Base-by-base conservation (phyloP, 2,329 filamentous ascomycete genomes). In the Stagonosporopsis cucurbitacearum region DNA sequence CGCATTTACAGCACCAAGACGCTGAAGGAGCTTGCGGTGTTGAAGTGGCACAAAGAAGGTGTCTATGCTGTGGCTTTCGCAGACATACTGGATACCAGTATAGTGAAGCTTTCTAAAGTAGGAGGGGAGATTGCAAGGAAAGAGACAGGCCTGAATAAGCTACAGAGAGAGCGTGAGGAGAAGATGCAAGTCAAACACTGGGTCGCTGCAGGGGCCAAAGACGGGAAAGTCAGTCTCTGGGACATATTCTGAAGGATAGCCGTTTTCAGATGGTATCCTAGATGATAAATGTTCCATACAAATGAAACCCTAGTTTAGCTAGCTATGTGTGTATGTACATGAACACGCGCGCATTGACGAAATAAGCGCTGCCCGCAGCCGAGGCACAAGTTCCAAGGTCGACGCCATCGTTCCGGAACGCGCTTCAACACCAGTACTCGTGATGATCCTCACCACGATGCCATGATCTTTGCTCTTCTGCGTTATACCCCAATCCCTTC, bases 191-290 rank as follows among this genome's bases (percentile, higher is more conserved):
- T 80, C 46, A 89, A 88, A 22, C 94, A 98, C 75, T 98, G 94
- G 93, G 75, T 98, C 47, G 95, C 89, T 17, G 91, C 87, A 1
- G 95, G 95, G 1, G 90, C 91, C 51, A 99, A 98, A 74, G 95
- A 98, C 78, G 95, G 94, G 17, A 96, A 96, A 74, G 86, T 98
- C 60, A 96, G 92, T 71, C 79, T 99, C 64, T 99, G 95, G 95
- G 91, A 97, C 78, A 87, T 98, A 55, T 99, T 95, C 54, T 82
- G 60, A 39, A 13, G 33, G 4, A 2, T 13, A n/a, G 20, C 36
- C 15, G n/a, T n/a, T 32, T 17, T 17, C 15, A n/a, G n/a, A n/a
- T n/a, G n/a, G n/a, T n/a, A n/a, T n/a, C n/a, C n/a, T n/a, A n/a
- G n/a, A n/a, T n/a, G n/a, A n/a, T n/a, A n/a, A n/a, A n/a, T n/a